phyloP scores from a whole-genome alignment of 2,329 filamentous ascomycete species.

The Fusarium sp. region DNA sequence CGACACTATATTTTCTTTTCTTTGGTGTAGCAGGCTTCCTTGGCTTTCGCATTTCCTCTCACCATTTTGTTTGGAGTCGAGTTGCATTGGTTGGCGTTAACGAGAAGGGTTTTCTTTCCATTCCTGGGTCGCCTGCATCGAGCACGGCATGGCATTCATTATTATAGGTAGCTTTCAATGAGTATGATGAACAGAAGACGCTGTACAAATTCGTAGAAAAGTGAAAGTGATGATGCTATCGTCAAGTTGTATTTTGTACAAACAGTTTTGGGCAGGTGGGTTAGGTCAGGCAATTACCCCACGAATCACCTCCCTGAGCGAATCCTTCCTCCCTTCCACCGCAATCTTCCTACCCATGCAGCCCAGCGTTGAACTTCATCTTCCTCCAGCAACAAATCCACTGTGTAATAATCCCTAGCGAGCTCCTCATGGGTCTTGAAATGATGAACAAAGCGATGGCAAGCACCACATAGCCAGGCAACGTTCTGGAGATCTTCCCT shows the following conservation, averaged over 20 bases:
- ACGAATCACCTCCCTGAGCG: slow-evolving; percentile 21
- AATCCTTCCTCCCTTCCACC: slow-evolving; percentile 68
- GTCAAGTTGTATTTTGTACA: background rate
- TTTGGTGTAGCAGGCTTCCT: background rate
- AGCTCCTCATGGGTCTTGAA: slow-evolving; percentile 79
- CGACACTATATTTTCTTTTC: background rate
- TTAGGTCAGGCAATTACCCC: background rate
- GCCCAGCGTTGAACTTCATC: slow-evolving; percentile 77
- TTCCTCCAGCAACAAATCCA: slow-evolving; percentile 72
- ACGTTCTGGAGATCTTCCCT: slow-evolving; percentile 79
- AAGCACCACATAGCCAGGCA: slow-evolving; percentile 85
- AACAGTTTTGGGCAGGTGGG: background rate
- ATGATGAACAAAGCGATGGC: slow-evolving; percentile 82
- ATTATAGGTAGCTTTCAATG: background rate
- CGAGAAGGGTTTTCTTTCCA: background rate
- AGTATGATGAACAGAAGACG: background rate
- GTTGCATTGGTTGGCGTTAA: slow-evolving; percentile 5
- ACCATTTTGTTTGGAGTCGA: background rate
- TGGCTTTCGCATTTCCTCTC: background rate
- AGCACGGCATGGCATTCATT: background rate
- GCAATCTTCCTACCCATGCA: slow-evolving; percentile 73
- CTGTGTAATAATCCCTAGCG: slow-evolving; percentile 74
- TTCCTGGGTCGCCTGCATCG: background rate
- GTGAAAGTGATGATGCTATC: background rate
- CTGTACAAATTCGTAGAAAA: background rate